A percentile compares a stretch with the other conserved stretches of the same genome.
Conservation (phyloP, 208 protist genomes). For the Crithidia acanthocephali region DNA sequence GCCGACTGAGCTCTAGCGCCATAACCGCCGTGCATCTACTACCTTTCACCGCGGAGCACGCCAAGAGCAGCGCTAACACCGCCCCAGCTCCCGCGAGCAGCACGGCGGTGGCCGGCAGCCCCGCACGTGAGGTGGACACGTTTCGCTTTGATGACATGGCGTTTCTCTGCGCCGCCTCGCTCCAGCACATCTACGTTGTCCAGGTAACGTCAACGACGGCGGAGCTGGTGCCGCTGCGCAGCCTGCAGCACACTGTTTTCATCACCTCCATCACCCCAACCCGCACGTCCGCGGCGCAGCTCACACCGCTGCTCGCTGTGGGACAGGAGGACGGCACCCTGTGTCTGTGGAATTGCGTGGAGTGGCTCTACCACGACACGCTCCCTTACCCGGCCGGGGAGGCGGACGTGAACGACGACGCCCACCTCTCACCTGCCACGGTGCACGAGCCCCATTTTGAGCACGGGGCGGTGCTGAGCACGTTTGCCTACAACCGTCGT, state of each 20-base stretch:
- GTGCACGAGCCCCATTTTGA: conserved; percentile 30
- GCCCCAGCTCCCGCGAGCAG: background rate
- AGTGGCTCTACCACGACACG: conserved; percentile 41
- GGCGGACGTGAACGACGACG: conserved; percentile 38
- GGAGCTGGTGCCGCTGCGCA: conserved; percentile 30
- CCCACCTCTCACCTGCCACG: background rate
- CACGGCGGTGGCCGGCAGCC: too few relatives aligned
- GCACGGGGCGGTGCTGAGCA: conserved; percentile 29
- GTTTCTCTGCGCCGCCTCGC: conserved; percentile 39
- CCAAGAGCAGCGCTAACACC: background rate
- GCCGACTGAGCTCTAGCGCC: conserved; percentile 20
- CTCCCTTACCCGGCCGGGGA: conserved; percentile 46
- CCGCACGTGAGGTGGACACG: background rate
- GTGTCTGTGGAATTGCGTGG: conserved; percentile 31
- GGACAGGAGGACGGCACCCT: conserved; percentile 57
- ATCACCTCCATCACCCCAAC: conserved; percentile 25
- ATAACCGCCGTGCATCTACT: conserved; percentile 40
- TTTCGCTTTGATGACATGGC: background rate
- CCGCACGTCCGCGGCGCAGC: conserved; percentile 17
- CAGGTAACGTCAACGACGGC: conserved; percentile 13
- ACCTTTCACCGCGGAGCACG: background rate
- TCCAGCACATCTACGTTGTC: conserved; percentile 35
- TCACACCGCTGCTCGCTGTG: conserved; percentile 33
- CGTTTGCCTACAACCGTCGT: conserved; percentile 43
- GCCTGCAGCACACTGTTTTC: conserved; percentile 19